A percentile compares a stretch with the other conserved stretches of the same genome.
These are phyloP conservation scores for Colletotrichum cereale DNA, from an alignment of 2,329 filamentous ascomycete species.

Conservation along the genomic window DNA sequence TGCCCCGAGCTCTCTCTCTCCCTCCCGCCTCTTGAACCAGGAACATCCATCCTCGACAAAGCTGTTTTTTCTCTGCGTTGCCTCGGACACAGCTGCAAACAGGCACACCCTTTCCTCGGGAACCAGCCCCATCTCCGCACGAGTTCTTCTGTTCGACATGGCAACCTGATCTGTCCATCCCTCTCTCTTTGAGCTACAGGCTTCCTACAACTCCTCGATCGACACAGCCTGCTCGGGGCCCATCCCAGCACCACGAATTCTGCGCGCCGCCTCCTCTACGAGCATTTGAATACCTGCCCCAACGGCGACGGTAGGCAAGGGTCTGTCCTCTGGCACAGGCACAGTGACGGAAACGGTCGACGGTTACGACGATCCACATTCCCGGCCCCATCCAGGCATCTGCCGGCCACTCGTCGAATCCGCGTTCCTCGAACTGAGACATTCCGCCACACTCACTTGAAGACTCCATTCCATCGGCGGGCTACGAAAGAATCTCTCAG, in stretches of 20 bases:
- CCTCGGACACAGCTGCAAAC: slow-evolving; percentile 10
- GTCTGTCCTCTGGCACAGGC: too few relatives aligned
- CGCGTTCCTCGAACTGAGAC: slow-evolving; percentile 17
- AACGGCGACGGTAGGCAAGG: background rate
- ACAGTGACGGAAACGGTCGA: background rate
- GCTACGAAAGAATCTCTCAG: background rate
- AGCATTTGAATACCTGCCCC: background rate
- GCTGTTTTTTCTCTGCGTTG: background rate
- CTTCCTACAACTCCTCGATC: background rate
- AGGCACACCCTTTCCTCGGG: background rate
- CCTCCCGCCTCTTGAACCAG: background rate
- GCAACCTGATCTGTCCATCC: background rate
- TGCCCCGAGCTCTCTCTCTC: slow-evolving; percentile 10
- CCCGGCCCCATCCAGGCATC: background rate
- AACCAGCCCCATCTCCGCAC: background rate
- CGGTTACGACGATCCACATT: slow-evolving; percentile 6
- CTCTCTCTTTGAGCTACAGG: slow-evolving; percentile 1
- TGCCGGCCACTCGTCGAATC: background rate
- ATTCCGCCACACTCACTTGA: slow-evolving; percentile 14
- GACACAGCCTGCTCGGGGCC: background rate
- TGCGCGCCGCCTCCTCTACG: background rate
- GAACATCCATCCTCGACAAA: slow-evolving; percentile 6
- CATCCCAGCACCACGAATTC: background rate
- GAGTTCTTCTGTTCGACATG: slow-evolving; percentile 8
- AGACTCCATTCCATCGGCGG: background rate